Base-by-base conservation (phyloP, 257 asterid genomes). In the Petunia axillaris region DNA sequence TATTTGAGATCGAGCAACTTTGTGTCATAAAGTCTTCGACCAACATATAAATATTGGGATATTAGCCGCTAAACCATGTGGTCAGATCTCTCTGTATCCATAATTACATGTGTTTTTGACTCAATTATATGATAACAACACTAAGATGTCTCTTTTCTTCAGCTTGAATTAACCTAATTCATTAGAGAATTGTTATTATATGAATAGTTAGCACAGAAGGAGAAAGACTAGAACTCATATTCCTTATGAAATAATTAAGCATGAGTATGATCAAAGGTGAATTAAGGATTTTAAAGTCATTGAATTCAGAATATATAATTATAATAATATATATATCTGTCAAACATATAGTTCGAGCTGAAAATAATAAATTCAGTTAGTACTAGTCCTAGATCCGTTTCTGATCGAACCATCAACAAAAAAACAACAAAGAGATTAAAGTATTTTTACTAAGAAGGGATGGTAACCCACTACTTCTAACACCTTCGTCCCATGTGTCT, bases 31-130 rank as follows among this genome's bases (percentile, higher is more conserved):
- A 71, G 50, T 48, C 35, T 36, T 71, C 25, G 60, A 71, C 77
- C 35, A 48, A 3, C 76, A 46, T 70, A 16, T 70, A 16, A 70
- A 68, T 0, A 0, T 35, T 71, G 52, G 77, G 2, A 48, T 50
- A 50, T 8, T 52, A 52, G 57, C 57, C 15, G 57, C 15, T 10
- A 35, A 35, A 6, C 35, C 78, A 50, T 73, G 14, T 73, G 63
- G 78, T 50, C 46, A n/a, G 55, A 43, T 67, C 55, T 67, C 2
- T 5, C 55, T 14, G 55, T 67, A n/a, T 43, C 75, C 39, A 67
- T 67, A 54, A 67, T 67, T 67, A 37, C 78, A 73, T 73, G 63
- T 73, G 63, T 73, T 73, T 73, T 62, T 73, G 78, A 73, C 62
- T 73, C 62, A 73, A 73, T 73, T 35, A 73, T 73, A 73, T 50